These are phyloP conservation scores for Stylosanthes scabra DNA, from an alignment of 331 rosid species.

Conservation along the genomic window DNA sequence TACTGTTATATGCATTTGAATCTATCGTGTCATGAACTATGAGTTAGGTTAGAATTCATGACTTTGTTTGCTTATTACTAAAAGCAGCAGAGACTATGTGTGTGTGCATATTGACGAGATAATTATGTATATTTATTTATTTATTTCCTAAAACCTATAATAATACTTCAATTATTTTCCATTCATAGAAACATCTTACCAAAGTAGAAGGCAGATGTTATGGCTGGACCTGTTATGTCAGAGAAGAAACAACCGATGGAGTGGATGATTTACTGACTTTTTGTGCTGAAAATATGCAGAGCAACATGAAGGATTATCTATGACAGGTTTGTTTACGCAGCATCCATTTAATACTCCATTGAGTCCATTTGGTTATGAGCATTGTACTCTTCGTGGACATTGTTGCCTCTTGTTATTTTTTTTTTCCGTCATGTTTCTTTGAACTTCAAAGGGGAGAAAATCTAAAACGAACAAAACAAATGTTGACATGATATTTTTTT, in stretches of 20 bases:
- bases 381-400: neutral
- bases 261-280: constrained; percentile 56
- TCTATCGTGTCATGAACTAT: neutral
- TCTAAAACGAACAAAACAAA: neutral
- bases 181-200: constrained; percentile 4
- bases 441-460: neutral
- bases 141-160: neutral
- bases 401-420: neutral
- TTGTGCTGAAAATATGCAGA: constrained; percentile 75
- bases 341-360: no score
- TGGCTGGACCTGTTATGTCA: constrained; percentile 48
- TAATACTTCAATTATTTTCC: neutral
- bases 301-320: constrained; percentile 67
- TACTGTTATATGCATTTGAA: neutral
- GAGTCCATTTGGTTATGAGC: neutral
- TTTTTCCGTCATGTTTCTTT: neutral
- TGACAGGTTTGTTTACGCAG: constrained; percentile 63
- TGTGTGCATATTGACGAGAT: neutral
- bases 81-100: neutral
- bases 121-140: neutral
- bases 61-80: neutral
- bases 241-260: constrained; percentile 58
- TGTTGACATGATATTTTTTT: neutral
- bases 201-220: constrained; percentile 36
- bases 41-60: constrained; percentile 4